phyloP scores from a whole-genome alignment of 2,329 filamentous ascomycete genomes.

The Cladophialophora immunda region DNA sequence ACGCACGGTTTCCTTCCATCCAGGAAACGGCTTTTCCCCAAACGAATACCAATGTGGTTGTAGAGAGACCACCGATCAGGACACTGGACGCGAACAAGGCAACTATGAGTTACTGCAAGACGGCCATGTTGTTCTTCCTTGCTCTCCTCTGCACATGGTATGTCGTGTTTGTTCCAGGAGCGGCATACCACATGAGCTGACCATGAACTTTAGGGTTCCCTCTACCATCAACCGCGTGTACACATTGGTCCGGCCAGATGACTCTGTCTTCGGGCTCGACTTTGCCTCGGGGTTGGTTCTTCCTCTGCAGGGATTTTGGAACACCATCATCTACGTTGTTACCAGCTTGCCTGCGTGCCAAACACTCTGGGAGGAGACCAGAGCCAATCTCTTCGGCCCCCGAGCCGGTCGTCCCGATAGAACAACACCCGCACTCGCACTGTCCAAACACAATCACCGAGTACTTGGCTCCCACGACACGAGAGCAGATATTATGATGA shows the following conservation, averaged over 20 bases:
- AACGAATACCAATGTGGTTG: slow-evolving; percentile 18
- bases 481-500: slow-evolving; percentile 25
- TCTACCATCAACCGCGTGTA: slow-evolving; percentile 81
- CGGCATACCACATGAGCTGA: neutral
- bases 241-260: slow-evolving; percentile 66
- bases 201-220: slow-evolving; percentile 58
- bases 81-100: slow-evolving; percentile 48
- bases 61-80: slow-evolving; percentile 14
- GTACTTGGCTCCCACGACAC: slow-evolving; percentile 21
- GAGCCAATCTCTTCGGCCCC: slow-evolving; percentile 4
- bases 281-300: slow-evolving; percentile 77
- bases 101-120: slow-evolving; percentile 51
- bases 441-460: slow-evolving; percentile 11
- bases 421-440: slow-evolving; percentile 4
- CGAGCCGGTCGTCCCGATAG: slow-evolving; percentile 13
- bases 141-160: slow-evolving; percentile 54
- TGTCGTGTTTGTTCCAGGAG: slow-evolving; percentile 34
- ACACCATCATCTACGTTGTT: slow-evolving; percentile 76
- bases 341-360: slow-evolving; percentile 73
- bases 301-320: slow-evolving; percentile 86
- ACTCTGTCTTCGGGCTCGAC: slow-evolving; percentile 67
- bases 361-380: slow-evolving; percentile 37
- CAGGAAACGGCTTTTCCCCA: slow-evolving; percentile 9
- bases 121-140: slow-evolving; percentile 51
- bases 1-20: slow-evolving; percentile 17